phyloP scores from a whole-genome alignment of 768 basidiomycete genomes.

The Ramaria sp. region DNA sequence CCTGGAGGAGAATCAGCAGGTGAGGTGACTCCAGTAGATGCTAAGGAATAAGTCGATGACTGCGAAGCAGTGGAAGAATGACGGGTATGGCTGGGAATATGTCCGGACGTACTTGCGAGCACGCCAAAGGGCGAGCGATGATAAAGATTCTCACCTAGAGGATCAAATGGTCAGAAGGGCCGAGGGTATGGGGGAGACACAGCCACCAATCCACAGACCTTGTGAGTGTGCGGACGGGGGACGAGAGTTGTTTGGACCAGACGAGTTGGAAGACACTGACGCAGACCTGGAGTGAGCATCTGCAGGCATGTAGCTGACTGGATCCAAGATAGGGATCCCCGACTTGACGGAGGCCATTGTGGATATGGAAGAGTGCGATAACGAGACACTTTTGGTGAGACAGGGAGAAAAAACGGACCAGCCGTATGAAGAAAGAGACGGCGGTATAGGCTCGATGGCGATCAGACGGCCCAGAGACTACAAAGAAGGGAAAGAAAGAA shows the following conservation, averaged over 20 bases:
- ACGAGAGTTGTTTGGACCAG: slow-evolving; percentile 54
- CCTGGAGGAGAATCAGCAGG: slow-evolving; percentile 62
- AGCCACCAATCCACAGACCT: slow-evolving; percentile 17
- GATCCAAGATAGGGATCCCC: slow-evolving; percentile 2
- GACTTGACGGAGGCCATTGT: slow-evolving; percentile 58
- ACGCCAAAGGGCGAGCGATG: slow-evolving; percentile 43
- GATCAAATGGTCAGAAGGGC: neutral
- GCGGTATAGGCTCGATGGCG: slow-evolving; percentile 3
- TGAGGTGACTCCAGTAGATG: slow-evolving; percentile 29
- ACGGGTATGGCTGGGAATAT: slow-evolving; percentile 34
- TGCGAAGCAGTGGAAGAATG: slow-evolving; percentile 23
- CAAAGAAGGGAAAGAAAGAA: slow-evolving; percentile 17
- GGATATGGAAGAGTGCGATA: slow-evolving; percentile 21
- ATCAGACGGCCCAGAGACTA: too few species aligned
- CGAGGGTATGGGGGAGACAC: slow-evolving; percentile 35
- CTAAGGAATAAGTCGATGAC: slow-evolving; percentile 32
- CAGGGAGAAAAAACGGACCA: slow-evolving; percentile 40
- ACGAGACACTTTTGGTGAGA: slow-evolving; percentile 27
- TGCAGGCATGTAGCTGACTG: slow-evolving; percentile 17
- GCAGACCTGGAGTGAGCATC: slow-evolving; percentile 57
- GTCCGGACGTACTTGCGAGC: slow-evolving; percentile 28
- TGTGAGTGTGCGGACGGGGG: slow-evolving; percentile 55
- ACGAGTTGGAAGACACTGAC: slow-evolving; percentile 68
- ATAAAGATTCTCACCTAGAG: slow-evolving; percentile 58
- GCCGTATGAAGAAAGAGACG: slow-evolving; percentile 32